Base-by-base conservation (phyloP, 257 asterid species). In the Eucommia ulmoides region DNA sequence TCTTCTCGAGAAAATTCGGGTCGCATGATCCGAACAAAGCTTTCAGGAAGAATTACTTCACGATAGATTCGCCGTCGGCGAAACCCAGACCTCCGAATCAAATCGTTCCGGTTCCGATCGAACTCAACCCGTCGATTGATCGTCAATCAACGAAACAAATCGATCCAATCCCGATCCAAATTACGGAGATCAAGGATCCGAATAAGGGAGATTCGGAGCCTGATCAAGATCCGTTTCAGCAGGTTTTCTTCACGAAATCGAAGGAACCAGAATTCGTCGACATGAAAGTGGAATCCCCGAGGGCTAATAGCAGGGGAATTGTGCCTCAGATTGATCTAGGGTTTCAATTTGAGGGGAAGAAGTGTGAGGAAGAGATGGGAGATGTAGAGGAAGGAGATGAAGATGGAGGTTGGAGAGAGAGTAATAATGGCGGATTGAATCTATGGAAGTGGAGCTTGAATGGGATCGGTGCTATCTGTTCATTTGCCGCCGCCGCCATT, bases 181-280 rank as follows among this genome's bases (percentile, higher is more conserved):
- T 50, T 15, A 42, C 29, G n/a, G 24, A 51, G 54, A 50, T 19
- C 33, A 63, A 70, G 19, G 53, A 71, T 14, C 18, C 50, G 15
- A 0, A 45, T 24, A 19, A 60, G 7, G 60, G 41, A 38, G 53
- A 45, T 24, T 45, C 51, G 51, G 38, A 26, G 22, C 26, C 56
- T 56, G 85, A 74, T 20, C 75, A 65, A 21, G 86, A 83, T 23
- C 81, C 62, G 24, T 66, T 77, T 22, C 69, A 83, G 1, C 92
- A 82, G 49, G 96, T 82, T 55, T 79, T 74, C 81, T 79, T 82
- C 85, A 85, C 77, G 78, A 85, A 80, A 48, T 61, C 52, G 80
- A 74, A 56, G 70, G 85, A 73, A 35, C 41, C 68, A 19, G 82
- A 84, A 73, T 82, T 75, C 26, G 92, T 56, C 77, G 93, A 82